These are phyloP conservation scores for Fusarium begoniae DNA, from an alignment of 2,329 filamentous ascomycete species.

Conservation along the genomic window DNA sequence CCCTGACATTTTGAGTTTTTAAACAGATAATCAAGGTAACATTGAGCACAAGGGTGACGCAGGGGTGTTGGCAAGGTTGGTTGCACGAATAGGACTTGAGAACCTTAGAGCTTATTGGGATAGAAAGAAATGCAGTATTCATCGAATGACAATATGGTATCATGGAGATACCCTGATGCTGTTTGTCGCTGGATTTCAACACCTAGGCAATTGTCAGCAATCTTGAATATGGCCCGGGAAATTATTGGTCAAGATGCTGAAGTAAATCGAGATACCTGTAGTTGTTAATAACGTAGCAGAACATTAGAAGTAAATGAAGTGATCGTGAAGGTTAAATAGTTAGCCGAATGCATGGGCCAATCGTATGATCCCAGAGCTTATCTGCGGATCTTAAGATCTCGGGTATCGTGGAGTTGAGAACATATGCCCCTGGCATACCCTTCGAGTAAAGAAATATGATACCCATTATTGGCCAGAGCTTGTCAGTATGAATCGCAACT, in stretches of 20 bases:
- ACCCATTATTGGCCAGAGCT: accelerated
- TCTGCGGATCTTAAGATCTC: neutral
- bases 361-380: neutral
- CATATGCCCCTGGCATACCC: accelerated
- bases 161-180: accelerated
- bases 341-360: neutral
- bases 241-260: accelerated
- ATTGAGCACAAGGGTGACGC: neutral
- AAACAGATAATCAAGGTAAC: accelerated
- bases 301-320: neutral
- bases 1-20: neutral
- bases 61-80: accelerated
- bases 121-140: accelerated
- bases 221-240: neutral
- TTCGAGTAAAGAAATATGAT: accelerated
- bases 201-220: accelerated
- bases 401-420: neutral
- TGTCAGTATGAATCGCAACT: accelerated
- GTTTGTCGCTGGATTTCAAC: accelerated
- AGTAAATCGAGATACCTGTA: neutral
- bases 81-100: accelerated
- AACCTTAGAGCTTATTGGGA: neutral
- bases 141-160: neutral
- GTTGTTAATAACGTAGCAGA: accelerated
- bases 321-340: neutral